Evolutionary conservation across 1,284 basidiomycete species (phyloP), one percentile per base, ranked within the genome.

Genomic region (Coniophora puteana): DNA sequence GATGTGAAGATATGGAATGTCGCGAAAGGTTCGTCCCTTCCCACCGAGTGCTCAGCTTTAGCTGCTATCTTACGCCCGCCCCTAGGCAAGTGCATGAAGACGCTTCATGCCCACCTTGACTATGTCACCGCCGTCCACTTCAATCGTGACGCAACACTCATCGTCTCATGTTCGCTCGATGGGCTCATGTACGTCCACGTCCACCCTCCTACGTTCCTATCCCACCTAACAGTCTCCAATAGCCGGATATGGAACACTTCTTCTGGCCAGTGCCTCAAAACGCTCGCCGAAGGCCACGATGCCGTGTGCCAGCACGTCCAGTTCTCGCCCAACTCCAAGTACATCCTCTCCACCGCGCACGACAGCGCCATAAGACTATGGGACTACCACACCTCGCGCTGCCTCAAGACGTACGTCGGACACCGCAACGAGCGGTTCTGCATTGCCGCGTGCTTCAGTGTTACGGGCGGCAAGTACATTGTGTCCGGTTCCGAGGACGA

Each of bases 171-270:
- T 54, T 80, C 89, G 35, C 81, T 93, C 42, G 95, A 99, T 55
- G 96, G 93, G 1, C 69, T 96, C 37, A 95, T 99, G 93, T 95
- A 55, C 57, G 83, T 68, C 11, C 30, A n/a, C 17, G 3, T 38
- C 25, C 12, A 26, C 14, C 31, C 1, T 25, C 29, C 17, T 35
- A 6, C 45, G 24, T 41, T 31, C 50, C 37, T 37, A 17, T 40
- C 43, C 20, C 35, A 24, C 22, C 27, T 21, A 38, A n/a, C n/a
- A n/a, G n/a, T 44, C 27, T 18, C 34, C 21, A 31, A 34, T 52
- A 96, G 93, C 55, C 93, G 93, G 18, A 86, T 96, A 58, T 99
- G 96, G 96, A 92, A 95, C 55, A 87, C 89, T 0, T 78, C 80
- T 17, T 87, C 89, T 5, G 95, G 93, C 0, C 92, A 96, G 57